phyloP scores from a whole-genome alignment of 768 basidiomycete genomes.

The Sistotremastrum suecicum region DNA sequence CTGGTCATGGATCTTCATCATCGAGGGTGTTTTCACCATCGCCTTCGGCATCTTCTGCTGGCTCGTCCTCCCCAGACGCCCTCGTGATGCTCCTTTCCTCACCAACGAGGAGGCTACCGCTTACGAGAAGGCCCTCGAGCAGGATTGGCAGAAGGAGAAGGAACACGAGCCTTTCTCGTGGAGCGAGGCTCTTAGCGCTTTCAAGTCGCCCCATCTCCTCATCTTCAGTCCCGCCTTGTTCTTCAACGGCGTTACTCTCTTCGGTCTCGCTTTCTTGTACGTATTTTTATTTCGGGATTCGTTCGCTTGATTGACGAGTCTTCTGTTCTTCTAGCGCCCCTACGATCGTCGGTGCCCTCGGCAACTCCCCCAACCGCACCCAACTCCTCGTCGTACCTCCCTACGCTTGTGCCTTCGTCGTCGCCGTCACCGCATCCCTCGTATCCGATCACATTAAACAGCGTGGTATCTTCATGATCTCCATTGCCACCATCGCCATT shows the following conservation, averaged over 20 bases:
- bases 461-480: conserved; percentile 11
- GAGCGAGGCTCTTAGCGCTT: conserved; percentile 35
- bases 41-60: conserved; percentile 38
- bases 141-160: conserved; percentile 19
- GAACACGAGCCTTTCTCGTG: conserved; percentile 35
- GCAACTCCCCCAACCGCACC: conserved; percentile 13
- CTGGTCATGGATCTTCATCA: conserved; percentile 58
- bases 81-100: conserved; percentile 35
- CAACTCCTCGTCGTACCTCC: conserved; percentile 21
- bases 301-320: not conserved
- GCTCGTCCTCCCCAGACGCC: conserved; percentile 32
- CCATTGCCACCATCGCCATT: conserved; percentile 4
- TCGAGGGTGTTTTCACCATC: conserved; percentile 53
- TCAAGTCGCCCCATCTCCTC: conserved; percentile 40
- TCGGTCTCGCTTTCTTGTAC: conserved; percentile 21
- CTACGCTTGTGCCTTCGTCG: conserved; percentile 15
- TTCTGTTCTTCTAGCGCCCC: conserved; percentile 2
- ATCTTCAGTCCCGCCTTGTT: conserved; percentile 37
- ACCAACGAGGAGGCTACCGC: conserved; percentile 19
- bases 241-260: conserved; percentile 36
- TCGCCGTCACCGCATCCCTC: conserved; percentile 12
- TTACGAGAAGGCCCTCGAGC: conserved; percentile 11
- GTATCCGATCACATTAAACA: conserved; percentile 11
- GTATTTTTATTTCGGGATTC: not conserved
- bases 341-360: conserved; percentile 15